A percentile compares a stretch with the other conserved stretches of the same genome.
These are phyloP conservation scores for Neoscytalidium dimidiatum DNA, from an alignment of 2,329 filamentous ascomycete species.

Conservation along the genomic window DNA sequence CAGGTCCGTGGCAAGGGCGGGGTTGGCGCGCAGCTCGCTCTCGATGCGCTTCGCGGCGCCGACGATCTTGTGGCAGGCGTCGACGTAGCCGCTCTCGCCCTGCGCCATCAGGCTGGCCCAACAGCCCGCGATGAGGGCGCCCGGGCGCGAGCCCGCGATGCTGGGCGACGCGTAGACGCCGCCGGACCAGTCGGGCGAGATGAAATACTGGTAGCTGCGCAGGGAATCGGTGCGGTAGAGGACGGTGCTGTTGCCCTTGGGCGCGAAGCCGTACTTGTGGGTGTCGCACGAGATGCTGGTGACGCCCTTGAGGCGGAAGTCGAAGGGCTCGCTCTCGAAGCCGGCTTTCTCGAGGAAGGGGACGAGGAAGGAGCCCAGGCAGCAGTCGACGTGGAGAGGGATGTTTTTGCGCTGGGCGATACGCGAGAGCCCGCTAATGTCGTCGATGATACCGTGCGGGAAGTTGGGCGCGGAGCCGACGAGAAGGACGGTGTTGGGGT, in stretches of 20 bases:
- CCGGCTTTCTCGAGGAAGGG: slow-evolving; percentile 92
- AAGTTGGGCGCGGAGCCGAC: slow-evolving; percentile 97
- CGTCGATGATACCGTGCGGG: slow-evolving; percentile 96
- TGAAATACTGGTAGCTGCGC: slow-evolving; percentile 92
- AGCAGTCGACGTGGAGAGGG: slow-evolving; percentile 96
- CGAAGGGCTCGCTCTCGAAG: slow-evolving; percentile 84
- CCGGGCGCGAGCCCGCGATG: slow-evolving; percentile 87
- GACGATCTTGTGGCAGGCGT: slow-evolving; percentile 85
- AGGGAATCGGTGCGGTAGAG: slow-evolving; percentile 81
- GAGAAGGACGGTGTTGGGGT: slow-evolving; percentile 89
- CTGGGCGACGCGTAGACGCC: slow-evolving; percentile 94
- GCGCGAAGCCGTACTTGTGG: slow-evolving; percentile 98
- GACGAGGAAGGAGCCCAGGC: slow-evolving; percentile 91
- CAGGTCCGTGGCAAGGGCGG: slow-evolving; percentile 70
- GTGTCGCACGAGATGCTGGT: slow-evolving; percentile 96
- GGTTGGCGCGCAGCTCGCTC: slow-evolving; percentile 69
- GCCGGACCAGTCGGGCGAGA: slow-evolving; percentile 91
- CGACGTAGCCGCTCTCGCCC: slow-evolving; percentile 84
- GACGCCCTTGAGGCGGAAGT: slow-evolving; percentile 91
- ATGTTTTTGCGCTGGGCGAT: slow-evolving; percentile 78
- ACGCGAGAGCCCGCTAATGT: slow-evolving; percentile 81
- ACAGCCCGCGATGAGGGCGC: slow-evolving; percentile 91
- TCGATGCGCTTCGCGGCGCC: slow-evolving; percentile 80
- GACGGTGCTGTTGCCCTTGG: slow-evolving; percentile 93
- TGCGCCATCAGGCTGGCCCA: slow-evolving; percentile 91